A percentile compares a stretch with the other conserved stretches of the same genome.
phyloP scores from a whole-genome alignment of 75 land plant species.

The Cunninghamia lanceolata region DNA sequence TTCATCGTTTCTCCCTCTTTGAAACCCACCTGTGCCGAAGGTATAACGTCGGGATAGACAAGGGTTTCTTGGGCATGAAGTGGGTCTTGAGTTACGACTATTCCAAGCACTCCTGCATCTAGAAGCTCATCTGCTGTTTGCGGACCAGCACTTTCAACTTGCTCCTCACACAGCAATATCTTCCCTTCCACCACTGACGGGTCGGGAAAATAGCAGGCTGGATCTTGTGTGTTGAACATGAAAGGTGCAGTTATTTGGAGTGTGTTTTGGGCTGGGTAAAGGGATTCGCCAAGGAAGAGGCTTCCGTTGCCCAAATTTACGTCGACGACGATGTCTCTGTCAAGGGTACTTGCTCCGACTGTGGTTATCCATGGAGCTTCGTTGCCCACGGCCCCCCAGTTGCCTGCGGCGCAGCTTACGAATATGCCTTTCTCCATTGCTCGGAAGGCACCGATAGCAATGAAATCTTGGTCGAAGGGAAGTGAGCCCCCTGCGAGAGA shows the following conservation, averaged over 20 bases:
- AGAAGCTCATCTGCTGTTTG: too few relatives aligned
- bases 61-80: neutral
- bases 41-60: neutral
- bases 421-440: constrained; percentile 38
- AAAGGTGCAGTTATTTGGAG: neutral
- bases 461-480: constrained; percentile 15
- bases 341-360: too few relatives aligned
- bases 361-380: constrained; percentile 33
- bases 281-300: too few relatives aligned
- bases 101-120: neutral
- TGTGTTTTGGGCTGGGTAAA: too few relatives aligned
- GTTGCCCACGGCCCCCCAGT: constrained; percentile 21
- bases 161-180: neutral
- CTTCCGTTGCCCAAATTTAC: too few relatives aligned
- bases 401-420: constrained; percentile 43
- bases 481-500: constrained; percentile 22
- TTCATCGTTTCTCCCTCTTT: neutral
- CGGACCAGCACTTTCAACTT: neutral
- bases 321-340: too few relatives aligned
- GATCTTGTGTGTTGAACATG: neutral
- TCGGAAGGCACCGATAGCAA: constrained; percentile 32
- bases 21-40: neutral
- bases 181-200: neutral
- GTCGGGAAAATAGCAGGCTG: neutral
- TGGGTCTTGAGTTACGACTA: neutral